These are phyloP conservation scores for Mollisiaceae sp. DNA, from an alignment of 2,329 filamentous ascomycete genomes.

Conservation along the genomic window DNA sequence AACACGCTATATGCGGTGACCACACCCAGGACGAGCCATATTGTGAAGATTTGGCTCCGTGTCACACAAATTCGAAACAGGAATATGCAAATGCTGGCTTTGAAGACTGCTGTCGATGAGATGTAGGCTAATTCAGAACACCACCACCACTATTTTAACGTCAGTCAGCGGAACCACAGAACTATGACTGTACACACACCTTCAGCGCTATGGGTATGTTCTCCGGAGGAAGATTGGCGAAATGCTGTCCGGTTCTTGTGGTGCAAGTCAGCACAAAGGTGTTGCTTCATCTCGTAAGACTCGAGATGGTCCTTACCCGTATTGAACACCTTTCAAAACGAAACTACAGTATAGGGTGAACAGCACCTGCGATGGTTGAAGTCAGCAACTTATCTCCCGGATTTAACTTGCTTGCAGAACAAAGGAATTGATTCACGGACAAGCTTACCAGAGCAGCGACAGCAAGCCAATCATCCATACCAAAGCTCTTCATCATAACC, in stretches of 20 bases:
- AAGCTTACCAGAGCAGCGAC: conserved; percentile 50
- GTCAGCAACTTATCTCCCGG: neutral
- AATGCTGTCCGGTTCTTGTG: conserved; percentile 31
- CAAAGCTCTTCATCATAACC: conserved; percentile 49
- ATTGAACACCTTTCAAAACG: conserved; percentile 28
- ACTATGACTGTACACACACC: conserved; percentile 17
- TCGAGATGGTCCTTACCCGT: conserved; percentile 17
- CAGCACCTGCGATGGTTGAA: conserved; percentile 19
- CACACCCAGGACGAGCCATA: conserved; percentile 42
- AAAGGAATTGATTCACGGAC: neutral
- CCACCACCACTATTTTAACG: conserved; percentile 34
- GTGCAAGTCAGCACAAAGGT: neutral
- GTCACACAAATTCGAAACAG: conserved; percentile 44
- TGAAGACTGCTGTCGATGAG: conserved; percentile 46
- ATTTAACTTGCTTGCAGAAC: too few species aligned
- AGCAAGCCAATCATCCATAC: conserved; percentile 55
- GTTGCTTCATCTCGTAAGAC: neutral
- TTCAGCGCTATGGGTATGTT: conserved; percentile 27
- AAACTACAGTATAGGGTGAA: conserved; percentile 30
- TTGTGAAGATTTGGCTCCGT: conserved; percentile 40
- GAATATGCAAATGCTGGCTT: conserved; percentile 46
- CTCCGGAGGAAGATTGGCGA: conserved; percentile 13
- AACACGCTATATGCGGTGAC: conserved; percentile 43
- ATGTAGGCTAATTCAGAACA: conserved; percentile 46
- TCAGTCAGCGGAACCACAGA: neutral